Evolutionary conservation across 495 filamentous ascomycete genomes (phyloP).

Genomic region (Tuber borchii): DNA sequence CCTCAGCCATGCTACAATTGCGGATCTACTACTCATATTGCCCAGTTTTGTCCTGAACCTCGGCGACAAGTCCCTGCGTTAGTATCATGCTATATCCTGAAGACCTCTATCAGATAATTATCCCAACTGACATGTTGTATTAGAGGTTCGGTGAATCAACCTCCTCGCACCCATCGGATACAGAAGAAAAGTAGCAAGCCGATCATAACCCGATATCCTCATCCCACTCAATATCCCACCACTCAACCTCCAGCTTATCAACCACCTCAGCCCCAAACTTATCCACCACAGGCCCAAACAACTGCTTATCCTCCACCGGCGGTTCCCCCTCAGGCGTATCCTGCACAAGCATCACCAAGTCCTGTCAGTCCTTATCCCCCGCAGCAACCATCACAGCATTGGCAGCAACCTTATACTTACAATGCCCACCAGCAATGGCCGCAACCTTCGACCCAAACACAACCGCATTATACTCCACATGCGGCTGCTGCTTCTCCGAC

Average conservation of each 20-base stretch:
- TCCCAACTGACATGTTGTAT: slow-evolving; percentile 1
- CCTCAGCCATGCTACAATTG: slow-evolving; percentile 48
- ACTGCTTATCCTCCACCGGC: slow-evolving; percentile 28
- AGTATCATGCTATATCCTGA: slow-evolving; percentile 42
- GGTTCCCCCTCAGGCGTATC: slow-evolving; percentile 21
- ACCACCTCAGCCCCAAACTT: slow-evolving; percentile 24
- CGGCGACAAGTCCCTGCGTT: slow-evolving; percentile 54
- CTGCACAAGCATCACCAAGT: slow-evolving; percentile 18
- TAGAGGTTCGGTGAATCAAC: slow-evolving; percentile 34
- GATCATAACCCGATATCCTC: slow-evolving; percentile 45
- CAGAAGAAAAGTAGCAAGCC: slow-evolving; percentile 44
- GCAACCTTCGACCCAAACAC: slow-evolving; percentile 14
- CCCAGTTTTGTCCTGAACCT: slow-evolving; percentile 48
- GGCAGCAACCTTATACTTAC: slow-evolving; percentile 34
- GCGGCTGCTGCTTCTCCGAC: slow-evolving; percentile 20
- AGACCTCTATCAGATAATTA: slow-evolving; percentile 3
- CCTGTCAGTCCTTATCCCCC: slow-evolving; percentile 23
- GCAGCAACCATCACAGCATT: slow-evolving; percentile 35
- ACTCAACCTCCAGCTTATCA: slow-evolving; percentile 25
- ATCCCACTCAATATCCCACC: slow-evolving; percentile 36
- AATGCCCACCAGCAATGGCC: slow-evolving; percentile 31
- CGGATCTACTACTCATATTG: slow-evolving; percentile 45
- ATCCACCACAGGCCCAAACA: slow-evolving; percentile 39
- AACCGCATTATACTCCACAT: slow-evolving; percentile 31
- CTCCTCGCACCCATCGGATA: slow-evolving; percentile 33